Evolutionary conservation across 345 rosid species (phyloP).

Genomic region (Geranium brycei): DNA sequence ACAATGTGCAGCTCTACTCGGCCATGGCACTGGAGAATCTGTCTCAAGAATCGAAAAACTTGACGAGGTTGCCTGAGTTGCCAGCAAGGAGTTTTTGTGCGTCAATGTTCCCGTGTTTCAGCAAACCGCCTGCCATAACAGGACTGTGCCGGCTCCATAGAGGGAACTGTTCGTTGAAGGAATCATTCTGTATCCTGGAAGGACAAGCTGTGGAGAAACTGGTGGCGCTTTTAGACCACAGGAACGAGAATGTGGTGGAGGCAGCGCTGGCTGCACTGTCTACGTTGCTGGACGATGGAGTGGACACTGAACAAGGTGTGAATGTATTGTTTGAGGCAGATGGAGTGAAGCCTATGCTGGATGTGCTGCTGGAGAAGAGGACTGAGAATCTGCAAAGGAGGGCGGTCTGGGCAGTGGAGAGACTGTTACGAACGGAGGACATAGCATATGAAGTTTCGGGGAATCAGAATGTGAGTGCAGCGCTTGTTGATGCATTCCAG

Average conservation of each 20-base stretch:
- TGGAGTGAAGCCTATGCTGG: slow-evolving; percentile 54
- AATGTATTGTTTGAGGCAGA: slow-evolving; percentile 46
- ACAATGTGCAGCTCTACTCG: slow-evolving; percentile 65
- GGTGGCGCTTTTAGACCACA: slow-evolving; percentile 83
- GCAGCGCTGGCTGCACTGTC: slow-evolving; percentile 81
- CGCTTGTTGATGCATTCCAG: slow-evolving; percentile 86
- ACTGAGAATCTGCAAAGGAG: slow-evolving; percentile 60
- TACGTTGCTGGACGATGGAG: slow-evolving; percentile 71
- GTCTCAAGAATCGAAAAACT: slow-evolving; percentile 63
- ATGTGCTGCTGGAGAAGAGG: slow-evolving; percentile 53
- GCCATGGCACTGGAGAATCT: slow-evolving; percentile 85
- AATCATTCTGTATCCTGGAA: slow-evolving; percentile 73
- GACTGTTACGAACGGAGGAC: slow-evolving; percentile 62
- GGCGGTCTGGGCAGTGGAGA: slow-evolving; percentile 84
- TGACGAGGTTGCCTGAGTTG: slow-evolving; percentile 60
- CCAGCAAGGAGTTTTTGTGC: slow-evolving; percentile 50
- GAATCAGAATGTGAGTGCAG: slow-evolving; percentile 68
- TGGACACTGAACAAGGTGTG: slow-evolving; percentile 64
- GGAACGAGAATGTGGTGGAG: slow-evolving; percentile 78
- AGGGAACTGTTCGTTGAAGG: slow-evolving; percentile 67
- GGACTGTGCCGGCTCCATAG: slow-evolving; percentile 73
- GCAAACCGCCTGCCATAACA: slow-evolving; percentile 44
- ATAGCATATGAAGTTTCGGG: slow-evolving; percentile 64
- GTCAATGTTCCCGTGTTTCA: slow-evolving; percentile 56
- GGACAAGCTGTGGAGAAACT: slow-evolving; percentile 76